phyloP scores from a whole-genome alignment of 2,329 filamentous ascomycete genomes.

The Alternaria postmessia region DNA sequence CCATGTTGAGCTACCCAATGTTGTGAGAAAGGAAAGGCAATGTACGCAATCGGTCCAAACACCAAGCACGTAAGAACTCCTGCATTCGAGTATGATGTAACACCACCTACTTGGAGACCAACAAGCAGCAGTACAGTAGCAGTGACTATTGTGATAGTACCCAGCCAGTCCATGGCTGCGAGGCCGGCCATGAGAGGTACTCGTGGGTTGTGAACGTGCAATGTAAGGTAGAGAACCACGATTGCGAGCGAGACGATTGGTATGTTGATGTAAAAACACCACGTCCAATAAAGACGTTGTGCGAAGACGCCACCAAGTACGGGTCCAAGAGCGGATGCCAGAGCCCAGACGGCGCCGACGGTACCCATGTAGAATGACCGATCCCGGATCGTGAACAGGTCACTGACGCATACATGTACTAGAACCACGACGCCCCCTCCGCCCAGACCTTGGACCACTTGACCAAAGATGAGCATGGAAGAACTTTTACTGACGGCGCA shows the following conservation, averaged over 20 bases:
- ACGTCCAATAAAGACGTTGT: conserved; percentile 58
- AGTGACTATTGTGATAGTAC: conserved; percentile 58
- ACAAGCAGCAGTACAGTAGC: conserved; percentile 61
- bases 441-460: conserved; percentile 63
- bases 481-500: conserved; percentile 59
- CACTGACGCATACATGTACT: conserved; percentile 63
- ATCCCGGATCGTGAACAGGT: conserved; percentile 58
- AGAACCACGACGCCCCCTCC: conserved; percentile 63
- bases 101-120: conserved; percentile 62
- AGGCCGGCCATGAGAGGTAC: conserved; percentile 58
- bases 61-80: conserved; percentile 62
- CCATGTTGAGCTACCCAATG: conserved; percentile 66
- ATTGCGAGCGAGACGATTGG: conserved; percentile 61
- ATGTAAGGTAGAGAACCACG: conserved; percentile 58
- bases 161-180: conserved; percentile 62
- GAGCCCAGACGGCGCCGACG: conserved; percentile 62
- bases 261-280: conserved; percentile 56
- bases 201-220: conserved; percentile 62
- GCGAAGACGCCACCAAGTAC: conserved; percentile 63
- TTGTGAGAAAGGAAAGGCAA: conserved; percentile 67
- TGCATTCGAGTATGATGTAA: conserved; percentile 57
- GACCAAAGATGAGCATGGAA: conserved; percentile 61
- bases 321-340: conserved; percentile 63
- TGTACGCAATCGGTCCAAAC: conserved; percentile 55
- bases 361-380: conserved; percentile 62